Conservation (phyloP, 2,329 filamentous ascomycete genomes). For the Catunica adiposa region DNA sequence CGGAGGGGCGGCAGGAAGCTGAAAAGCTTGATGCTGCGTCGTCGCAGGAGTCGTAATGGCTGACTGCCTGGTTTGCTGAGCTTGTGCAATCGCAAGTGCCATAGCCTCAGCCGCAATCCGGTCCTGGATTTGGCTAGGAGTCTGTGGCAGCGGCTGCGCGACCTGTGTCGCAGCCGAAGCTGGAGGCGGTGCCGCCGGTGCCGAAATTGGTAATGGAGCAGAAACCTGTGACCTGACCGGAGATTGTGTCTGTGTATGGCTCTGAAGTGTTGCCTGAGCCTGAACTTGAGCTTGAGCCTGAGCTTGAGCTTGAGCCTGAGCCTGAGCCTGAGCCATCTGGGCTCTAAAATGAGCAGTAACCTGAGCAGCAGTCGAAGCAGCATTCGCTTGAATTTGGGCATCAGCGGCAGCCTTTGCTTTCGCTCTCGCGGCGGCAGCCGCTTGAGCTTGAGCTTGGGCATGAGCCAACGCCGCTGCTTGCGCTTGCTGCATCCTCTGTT, state of each 20-base stretch:
- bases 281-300: not conserved
- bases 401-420: conserved; percentile 17
- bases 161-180: not conserved
- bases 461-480: not conserved
- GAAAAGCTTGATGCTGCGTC: not conserved
- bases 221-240: not conserved
- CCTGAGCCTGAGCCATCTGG: not conserved
- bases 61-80: not conserved
- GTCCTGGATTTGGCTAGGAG: not conserved
- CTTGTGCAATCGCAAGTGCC: not conserved
- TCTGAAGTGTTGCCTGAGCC: no score
- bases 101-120: not conserved
- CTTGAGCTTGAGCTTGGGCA: conserved; percentile 3
- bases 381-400: conserved; percentile 9
- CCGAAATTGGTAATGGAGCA: not conserved
- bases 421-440: conserved; percentile 11
- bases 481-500: conserved; percentile 1
- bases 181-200: not conserved
- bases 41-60: not conserved
- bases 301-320: not conserved
- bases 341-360: not conserved
- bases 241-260: no score
- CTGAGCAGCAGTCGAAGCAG: conserved; percentile 6
- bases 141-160: not conserved
- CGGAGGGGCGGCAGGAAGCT: not conserved